Evolutionary conservation across 805 yeast species (phyloP), one percentile per base, ranked within the genome.

Genomic region (Hyphopichia homilentoma): DNA sequence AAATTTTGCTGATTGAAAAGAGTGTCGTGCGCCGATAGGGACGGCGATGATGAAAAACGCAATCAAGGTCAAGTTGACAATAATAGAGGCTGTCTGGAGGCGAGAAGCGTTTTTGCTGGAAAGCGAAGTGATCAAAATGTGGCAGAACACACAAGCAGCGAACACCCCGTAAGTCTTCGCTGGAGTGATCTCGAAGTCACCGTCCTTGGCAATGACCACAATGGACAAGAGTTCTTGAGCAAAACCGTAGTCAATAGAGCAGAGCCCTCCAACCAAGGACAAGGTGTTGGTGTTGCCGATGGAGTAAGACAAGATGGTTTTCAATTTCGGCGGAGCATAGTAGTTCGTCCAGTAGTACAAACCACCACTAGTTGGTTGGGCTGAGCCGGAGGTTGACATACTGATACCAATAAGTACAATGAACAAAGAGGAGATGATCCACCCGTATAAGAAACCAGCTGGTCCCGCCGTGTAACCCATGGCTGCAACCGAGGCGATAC

Each of bases 291-390:
- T 69, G 45, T 79, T 72, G 4, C 88, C 90, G 38, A 81, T 77
- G 26, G 81, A 48, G 46, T 72, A 81, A 26, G 81, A 74, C 20
- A 79, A 52, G 22, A 8, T 20, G 11, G 22, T 20, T 8, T 20
- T 20, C 11, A 7, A 20, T 8, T 20, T 11, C 11, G 7, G 11
- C 22, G 7, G 9, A 20, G 11, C 11, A 11, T 8, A 20, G 22
- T 83, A 78, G 54, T 73, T 77, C 50, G 56, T 41, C 48, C 54
- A 49, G 27, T 50, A 50, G 22, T 79, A 83, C 24, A 82, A 59
- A 6, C 89, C 89, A 34, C 89, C 89, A 14, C 83, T 74, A 1
- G 89, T 81, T 17, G 90, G 89, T 42, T 79, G 72, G 1, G 87
- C 73, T 22, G 81, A 71, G 1, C 82, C 84, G 40, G 80, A 54